Conservation (phyloP, 192 early-diverging fungal species). For the Coemansia sp. region DNA sequence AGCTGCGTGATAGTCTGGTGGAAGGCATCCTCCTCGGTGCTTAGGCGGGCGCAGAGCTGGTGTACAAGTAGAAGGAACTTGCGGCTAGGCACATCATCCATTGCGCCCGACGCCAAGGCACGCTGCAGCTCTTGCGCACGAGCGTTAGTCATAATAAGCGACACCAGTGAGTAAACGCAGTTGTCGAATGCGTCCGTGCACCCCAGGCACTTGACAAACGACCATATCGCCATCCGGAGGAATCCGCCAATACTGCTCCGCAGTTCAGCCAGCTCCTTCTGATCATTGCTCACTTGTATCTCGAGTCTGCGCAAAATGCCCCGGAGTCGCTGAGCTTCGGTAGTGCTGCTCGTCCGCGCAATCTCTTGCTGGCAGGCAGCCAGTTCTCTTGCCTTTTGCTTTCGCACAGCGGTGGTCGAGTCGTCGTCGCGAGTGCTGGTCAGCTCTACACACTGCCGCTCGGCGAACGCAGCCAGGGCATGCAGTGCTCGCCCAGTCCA, state of each 20-base stretch:
- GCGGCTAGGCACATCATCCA: slow-evolving; percentile 40
- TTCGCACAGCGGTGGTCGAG: slow-evolving; percentile 33
- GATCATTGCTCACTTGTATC: slow-evolving; percentile 35
- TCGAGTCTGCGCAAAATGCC: slow-evolving; percentile 36
- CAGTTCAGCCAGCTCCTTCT: slow-evolving; percentile 30
- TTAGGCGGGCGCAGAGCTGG: slow-evolving; percentile 51
- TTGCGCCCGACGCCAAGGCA: slow-evolving; percentile 9
- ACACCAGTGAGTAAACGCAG: slow-evolving; percentile 38
- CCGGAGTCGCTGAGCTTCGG: slow-evolving; percentile 17
- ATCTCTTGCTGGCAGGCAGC: slow-evolving; percentile 37
- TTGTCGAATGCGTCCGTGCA: slow-evolving; percentile 37
- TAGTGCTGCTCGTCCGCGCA: background rate
- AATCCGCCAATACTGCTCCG: slow-evolving; percentile 34
- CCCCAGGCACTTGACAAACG: slow-evolving; percentile 38
- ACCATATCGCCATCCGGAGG: slow-evolving; percentile 42
- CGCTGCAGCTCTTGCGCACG: slow-evolving; percentile 27
- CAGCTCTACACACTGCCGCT: slow-evolving; percentile 46
- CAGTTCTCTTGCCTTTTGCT: slow-evolving; percentile 44
- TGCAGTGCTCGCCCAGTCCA: slow-evolving; percentile 51
- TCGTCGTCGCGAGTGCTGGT: slow-evolving; percentile 31
- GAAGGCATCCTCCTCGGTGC: slow-evolving; percentile 32
- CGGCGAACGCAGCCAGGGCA: slow-evolving; percentile 43
- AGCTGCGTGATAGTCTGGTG: slow-evolving; percentile 18
- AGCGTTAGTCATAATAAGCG: slow-evolving; percentile 44
- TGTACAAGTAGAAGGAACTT: slow-evolving; percentile 49